A percentile compares a stretch with the other conserved stretches of the same genome.
phyloP scores from a whole-genome alignment of 2,329 filamentous ascomycete genomes.

The Albifimbria verrucaria region DNA sequence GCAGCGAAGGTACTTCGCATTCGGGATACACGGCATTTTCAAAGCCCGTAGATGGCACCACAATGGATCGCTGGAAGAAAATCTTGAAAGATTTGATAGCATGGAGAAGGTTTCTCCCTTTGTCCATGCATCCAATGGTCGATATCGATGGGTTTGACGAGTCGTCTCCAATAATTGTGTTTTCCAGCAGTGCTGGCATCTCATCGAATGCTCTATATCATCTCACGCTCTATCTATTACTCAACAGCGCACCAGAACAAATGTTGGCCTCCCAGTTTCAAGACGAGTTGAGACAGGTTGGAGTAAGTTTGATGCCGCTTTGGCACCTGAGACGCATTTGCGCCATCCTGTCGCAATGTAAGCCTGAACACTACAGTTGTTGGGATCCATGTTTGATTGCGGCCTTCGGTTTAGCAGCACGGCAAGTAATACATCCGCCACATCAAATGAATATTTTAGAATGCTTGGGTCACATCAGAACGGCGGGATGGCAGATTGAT shows the following conservation, averaged over 20 bases:
- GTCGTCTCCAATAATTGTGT: not conserved
- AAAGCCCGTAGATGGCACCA: not conserved
- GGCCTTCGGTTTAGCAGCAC: not conserved
- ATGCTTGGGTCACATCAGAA: not conserved
- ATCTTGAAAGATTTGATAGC: not conserved
- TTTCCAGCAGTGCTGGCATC: not conserved
- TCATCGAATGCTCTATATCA: not conserved
- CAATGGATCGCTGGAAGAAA: not conserved
- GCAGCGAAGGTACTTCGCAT: not conserved
- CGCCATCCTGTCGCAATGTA: not conserved
- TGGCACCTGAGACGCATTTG: not conserved
- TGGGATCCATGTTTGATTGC: conserved; percentile 7
- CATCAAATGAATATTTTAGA: not conserved
- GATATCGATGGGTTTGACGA: not conserved
- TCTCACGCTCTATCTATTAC: not conserved
- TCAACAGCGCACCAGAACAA: not conserved
- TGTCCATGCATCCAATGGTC: not conserved
- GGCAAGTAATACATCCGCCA: not conserved
- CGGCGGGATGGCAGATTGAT: conserved; percentile 1
- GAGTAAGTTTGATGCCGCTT: not conserved
- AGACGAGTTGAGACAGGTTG: not conserved
- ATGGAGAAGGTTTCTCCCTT: not conserved
- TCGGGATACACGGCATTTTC: not conserved
- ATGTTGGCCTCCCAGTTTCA: not conserved
- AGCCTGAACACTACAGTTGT: not conserved